These are phyloP conservation scores for Fusarium sp. DNA, from an alignment of 2,329 filamentous ascomycete genomes.

Conservation along the genomic window DNA sequence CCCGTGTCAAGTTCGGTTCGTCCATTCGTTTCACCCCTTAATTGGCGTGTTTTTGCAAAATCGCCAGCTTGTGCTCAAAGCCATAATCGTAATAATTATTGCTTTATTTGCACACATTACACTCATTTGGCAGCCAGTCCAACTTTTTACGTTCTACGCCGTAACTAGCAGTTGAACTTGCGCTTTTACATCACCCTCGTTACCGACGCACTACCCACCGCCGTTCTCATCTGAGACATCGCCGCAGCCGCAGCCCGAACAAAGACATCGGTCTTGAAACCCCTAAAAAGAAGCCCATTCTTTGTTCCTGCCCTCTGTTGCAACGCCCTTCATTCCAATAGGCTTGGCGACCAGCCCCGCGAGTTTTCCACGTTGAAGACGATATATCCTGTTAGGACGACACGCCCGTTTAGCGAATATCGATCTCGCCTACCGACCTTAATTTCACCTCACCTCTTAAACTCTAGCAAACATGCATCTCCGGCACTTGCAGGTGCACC, in stretches of 20 bases:
- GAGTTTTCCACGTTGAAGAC: conserved; percentile 17
- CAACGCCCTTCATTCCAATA: conserved; percentile 46
- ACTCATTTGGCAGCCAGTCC: conserved; percentile 45
- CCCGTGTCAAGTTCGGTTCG: conserved; percentile 42
- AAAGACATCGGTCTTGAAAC: conserved; percentile 40
- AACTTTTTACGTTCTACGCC: conserved; percentile 29
- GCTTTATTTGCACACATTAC: conserved; percentile 23
- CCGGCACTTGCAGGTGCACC: conserved; percentile 46
- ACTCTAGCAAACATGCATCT: conserved; percentile 46
- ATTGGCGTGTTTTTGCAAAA: conserved; percentile 42
- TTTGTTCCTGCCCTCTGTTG: conserved; percentile 42
- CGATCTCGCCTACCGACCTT: not conserved
- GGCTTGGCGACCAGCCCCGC: conserved; percentile 33
- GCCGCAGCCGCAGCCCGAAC: conserved; percentile 29
- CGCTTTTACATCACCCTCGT: conserved; percentile 18
- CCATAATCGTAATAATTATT: conserved; percentile 21
- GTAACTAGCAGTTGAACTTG: conserved; percentile 21
- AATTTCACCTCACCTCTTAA: not conserved
- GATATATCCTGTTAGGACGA: conserved; percentile 27
- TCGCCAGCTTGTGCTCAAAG: conserved; percentile 26
- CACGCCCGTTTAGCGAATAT: not conserved
- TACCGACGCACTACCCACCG: conserved; percentile 5
- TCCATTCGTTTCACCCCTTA: conserved; percentile 45
- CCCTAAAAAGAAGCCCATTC: conserved; percentile 40
- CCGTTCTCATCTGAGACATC: conserved; percentile 43